phyloP scores from a whole-genome alignment of 768 basidiomycete species.

The Cytidiella melzeri region DNA sequence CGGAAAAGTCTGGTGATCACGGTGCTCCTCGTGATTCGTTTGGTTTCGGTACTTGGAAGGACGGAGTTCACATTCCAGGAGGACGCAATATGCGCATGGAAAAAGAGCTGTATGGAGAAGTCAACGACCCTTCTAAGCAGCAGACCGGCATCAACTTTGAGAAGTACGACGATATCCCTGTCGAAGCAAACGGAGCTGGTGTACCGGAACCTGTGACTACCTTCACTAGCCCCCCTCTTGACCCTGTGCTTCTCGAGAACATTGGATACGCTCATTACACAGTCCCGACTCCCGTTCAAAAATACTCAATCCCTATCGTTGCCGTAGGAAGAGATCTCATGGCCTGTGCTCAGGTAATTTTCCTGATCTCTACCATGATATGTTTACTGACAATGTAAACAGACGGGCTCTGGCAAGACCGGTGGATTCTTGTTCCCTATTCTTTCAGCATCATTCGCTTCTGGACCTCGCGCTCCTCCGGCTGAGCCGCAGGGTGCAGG shows the following conservation, averaged over 20 bases:
- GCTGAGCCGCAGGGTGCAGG: conserved; percentile 38
- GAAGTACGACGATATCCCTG: conserved; percentile 99
- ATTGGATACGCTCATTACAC: conserved; percentile 89
- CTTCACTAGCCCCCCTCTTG: conserved; percentile 86
- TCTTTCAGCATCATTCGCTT: conserved; percentile 83
- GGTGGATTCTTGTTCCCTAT: conserved; percentile 99
- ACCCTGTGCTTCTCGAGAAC: conserved; percentile 92
- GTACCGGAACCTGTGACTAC: conserved; percentile 92
- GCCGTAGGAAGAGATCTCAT: conserved; percentile 84
- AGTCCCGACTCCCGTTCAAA: conserved; percentile 97
- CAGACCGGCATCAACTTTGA: conserved; percentile 99
- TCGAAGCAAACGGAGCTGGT: conserved; percentile 94
- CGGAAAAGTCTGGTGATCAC: conserved; percentile 24
- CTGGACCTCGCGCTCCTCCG: conserved; percentile 74
- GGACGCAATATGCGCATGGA: conserved; percentile 82
- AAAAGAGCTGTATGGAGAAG: conserved; percentile 93
- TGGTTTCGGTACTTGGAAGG: conserved; percentile 79
- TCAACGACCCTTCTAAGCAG: conserved; percentile 78
- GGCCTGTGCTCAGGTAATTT: conserved; percentile 84
- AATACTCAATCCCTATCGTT: conserved; percentile 99
- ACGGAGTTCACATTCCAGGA: conserved; percentile 84
- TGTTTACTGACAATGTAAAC: conserved; percentile 13
- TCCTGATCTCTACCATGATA: neutral
- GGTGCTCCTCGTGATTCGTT: conserved; percentile 47
- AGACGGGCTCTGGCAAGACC: conserved; percentile 99